Base-by-base conservation (phyloP, 192 early-diverging fungal species). In the Lobulomyces angularis region DNA sequence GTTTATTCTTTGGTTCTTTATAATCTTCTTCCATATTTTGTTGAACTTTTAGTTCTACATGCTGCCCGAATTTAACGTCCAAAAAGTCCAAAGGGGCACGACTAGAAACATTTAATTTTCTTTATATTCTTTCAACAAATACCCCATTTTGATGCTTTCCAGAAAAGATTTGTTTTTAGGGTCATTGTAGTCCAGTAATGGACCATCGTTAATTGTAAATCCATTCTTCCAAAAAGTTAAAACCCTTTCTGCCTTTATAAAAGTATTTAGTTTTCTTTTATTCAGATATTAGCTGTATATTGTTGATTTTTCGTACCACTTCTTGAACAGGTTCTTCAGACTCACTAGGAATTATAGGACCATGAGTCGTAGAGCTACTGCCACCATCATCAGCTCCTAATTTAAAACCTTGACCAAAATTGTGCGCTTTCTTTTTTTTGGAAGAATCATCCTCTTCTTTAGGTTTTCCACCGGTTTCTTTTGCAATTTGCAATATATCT, bases 161-260 rank as follows among this genome's bases (percentile, higher is more conserved):
- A 96, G 65, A 37, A 85, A 71, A 51, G 82, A 77, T 56, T 81
- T 69, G 64, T 86, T 92, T 46, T 71, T 67, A 4, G 93, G 90
- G 48, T 90, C 90, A 37, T 84, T 77, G 41, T 86, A 88, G 32
- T 70, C 58, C 50, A 82, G 63, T 37, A 98, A 61, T 1, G 87
- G 86, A 2, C 94, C 94, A 47, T 94, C 88, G 16, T 86, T 91
- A 50, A 98, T 68, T 37, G 82, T 90, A 51, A 96, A 98, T 40
- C 94, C 94, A 51, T 94, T 83, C 42, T 80, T 65, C 88, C 90
- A 98, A 48, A 98, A 96, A 8, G 86, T 95, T 41, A 98, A 65
- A 32, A 76, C 62, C 20, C 94, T 73, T 65, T 79, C 56, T n/a
- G 5, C 34, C 12, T 67, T 42, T 45, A 38, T 16, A 6, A 53